Conservation (phyloP, 352 stramenopile genomes). For the Phytophthora pistaciae region DNA sequence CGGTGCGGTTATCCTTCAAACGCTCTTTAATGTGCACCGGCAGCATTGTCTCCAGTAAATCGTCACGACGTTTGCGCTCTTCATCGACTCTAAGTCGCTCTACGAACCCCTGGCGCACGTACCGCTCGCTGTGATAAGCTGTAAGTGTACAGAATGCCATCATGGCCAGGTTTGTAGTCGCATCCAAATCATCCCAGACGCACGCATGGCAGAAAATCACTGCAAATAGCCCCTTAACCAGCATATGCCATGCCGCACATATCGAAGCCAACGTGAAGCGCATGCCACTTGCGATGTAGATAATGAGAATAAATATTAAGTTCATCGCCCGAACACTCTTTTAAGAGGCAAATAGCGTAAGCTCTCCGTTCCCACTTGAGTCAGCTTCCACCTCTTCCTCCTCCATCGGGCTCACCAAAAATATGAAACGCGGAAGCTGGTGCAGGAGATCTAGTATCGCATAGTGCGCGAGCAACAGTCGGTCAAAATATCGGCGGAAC, state of each 20-base stretch:
- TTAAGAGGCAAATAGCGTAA: slow-evolving; percentile 62
- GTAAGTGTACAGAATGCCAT: slow-evolving; percentile 76
- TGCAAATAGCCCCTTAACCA: slow-evolving; percentile 56
- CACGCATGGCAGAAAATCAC: slow-evolving; percentile 61
- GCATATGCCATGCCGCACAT: slow-evolving; percentile 56
- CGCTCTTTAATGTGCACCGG: slow-evolving; percentile 81
- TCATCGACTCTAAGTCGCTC: slow-evolving; percentile 66
- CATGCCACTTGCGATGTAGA: slow-evolving; percentile 76
- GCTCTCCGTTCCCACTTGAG: slow-evolving; percentile 13
- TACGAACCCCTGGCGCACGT: slow-evolving; percentile 76
- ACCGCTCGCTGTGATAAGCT: slow-evolving; percentile 69
- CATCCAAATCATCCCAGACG: slow-evolving; percentile 60
- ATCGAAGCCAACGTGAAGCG: slow-evolving; percentile 69
- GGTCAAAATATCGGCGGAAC: slow-evolving; percentile 64
- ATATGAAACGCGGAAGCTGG: slow-evolving; percentile 56
- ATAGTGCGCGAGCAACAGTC: slow-evolving; percentile 61
- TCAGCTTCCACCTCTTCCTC: slow-evolving; percentile 34
- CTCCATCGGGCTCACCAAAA: slow-evolving; percentile 41
- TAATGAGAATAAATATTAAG: slow-evolving; percentile 62
- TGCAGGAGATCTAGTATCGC: slow-evolving; percentile 56
- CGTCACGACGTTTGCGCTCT: slow-evolving; percentile 73
- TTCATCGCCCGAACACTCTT: slow-evolving; percentile 66
- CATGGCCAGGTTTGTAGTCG: slow-evolving; percentile 59
- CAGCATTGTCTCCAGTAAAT: slow-evolving; percentile 81
- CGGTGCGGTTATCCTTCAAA: slow-evolving; percentile 74